Base-by-base conservation (phyloP, 371 early-diverging fungal genomes). In the Chytridiales sp. region DNA sequence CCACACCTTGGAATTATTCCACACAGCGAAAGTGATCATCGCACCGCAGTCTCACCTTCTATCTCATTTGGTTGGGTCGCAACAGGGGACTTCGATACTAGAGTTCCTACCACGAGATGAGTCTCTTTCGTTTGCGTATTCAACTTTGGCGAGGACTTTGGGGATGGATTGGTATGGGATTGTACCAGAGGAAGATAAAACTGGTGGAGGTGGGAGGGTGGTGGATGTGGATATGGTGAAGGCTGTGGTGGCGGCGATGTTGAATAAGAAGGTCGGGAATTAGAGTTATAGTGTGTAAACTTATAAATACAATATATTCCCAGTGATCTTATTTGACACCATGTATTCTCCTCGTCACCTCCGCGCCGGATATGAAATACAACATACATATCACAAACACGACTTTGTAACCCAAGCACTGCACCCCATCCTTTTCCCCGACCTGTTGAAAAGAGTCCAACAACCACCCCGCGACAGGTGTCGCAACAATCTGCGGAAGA, bases 231-330 rank as follows among this genome's bases (percentile, higher is more conserved):
- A 17, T 17, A 8, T 90, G 39, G 27, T 73, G 68, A 1, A 81
- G 56, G 4, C 70, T 61, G 0, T 85, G 85, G 17, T 82, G 79
- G 48, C 86, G 84, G 31, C 72, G 73, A 0, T 69, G 74, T 6
- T 88, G 48, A 38, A 72, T 31, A 38, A 8, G 8, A 17, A 17
- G 17, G 17, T 11, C 38, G 17, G 17, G 17, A 38, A 38, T 8
- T 11, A 11, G 11, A 8, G 38, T 17, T 17, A 38, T 17, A 8
- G 17, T 8, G 38, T 8, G 11, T 17, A 11, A 8, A 8, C 38
- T 11, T 17, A 38, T 17, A 38, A 38, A 8, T 11, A 17, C 38
- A 38, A 38, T 11, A 17, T 19, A 32, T 36, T 22, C 19, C 13
- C 38, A 22, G n/a, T n/a, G 34, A 8, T 21, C 17, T 44, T 49